Base-by-base conservation (phyloP, 768 basidiomycete species). In the Cystobasidium onofrii region DNA sequence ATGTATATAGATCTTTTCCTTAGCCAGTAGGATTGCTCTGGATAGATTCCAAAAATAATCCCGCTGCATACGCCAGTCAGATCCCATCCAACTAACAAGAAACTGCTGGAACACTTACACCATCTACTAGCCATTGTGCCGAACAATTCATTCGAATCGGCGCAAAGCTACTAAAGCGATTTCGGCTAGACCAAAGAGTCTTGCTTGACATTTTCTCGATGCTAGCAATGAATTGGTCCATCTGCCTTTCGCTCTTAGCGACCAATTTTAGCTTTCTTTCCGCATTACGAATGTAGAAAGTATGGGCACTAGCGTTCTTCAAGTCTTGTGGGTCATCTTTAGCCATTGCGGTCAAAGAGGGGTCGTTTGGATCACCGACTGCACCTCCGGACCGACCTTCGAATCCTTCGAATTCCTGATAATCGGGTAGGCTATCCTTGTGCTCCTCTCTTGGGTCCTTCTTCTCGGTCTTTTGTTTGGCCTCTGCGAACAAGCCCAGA, bases 31-130 rank as follows among this genome's bases (percentile, higher is more conserved):
- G 60, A 99, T 88, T 0, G 95, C 95, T 46, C 91, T 86, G 27
- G 91, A 91, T 27, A 99, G 83, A 79, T 94, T 95, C 96, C 95
- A 99, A 82, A 92, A 95, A 80, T 99, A 99, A 80, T 99, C 95
- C 13, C 95, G 88, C 90, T 94, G 74, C 29, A 1, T 18, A n/a
- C 17, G 18, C 33, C n/a, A 74, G 44, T 12, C 1, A 6, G 54
- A 9, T 55, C 23, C 9, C 12, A 7, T 29, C 54, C 9, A 55
- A 23, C 7, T n/a, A 41, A n/a, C n/a, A n/a, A n/a, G n/a, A n/a
- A n/a, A n/a, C n/a, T n/a, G n/a, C 57, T 6, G 57, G 9, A 17
- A 9, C 7, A 84, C 90, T 79, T 75, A 94, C 91, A 20, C 95
- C 95, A 81, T 99, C 95, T 20, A 98, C 93, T 1, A 99, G 87